Evolutionary conservation across 352 stramenopile genomes (phyloP).

Genomic region (Phytophthora citricola): DNA sequence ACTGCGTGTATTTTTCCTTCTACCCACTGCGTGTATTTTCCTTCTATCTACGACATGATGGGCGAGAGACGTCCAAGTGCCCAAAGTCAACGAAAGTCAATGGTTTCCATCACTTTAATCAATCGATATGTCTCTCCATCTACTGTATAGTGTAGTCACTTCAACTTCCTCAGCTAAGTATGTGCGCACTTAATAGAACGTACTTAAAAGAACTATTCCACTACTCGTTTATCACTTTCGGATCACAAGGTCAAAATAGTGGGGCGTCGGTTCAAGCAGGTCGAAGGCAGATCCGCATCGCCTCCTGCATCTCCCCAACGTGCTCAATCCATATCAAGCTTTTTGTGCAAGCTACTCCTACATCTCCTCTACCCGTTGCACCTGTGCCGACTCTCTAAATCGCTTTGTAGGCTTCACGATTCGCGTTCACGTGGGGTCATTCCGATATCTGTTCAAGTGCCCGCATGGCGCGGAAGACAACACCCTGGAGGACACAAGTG

Average conservation of each 20-base stretch:
- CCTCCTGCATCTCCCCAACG: not conserved
- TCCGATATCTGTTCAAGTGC: not conserved
- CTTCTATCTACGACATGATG: not conserved
- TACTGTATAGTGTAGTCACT: too few species aligned
- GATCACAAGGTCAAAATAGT: conserved; percentile 2
- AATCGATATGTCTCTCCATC: too few species aligned
- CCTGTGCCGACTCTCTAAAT: not conserved
- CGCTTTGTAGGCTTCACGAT: conserved; percentile 10
- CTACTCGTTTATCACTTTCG: not conserved
- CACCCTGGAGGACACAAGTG: conserved; percentile 23
- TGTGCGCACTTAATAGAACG: conserved; percentile 1
- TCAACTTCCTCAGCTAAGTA: not conserved
- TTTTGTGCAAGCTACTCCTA: not conserved
- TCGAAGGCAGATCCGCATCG: conserved; percentile 3
- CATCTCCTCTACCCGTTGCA: conserved; percentile 6
- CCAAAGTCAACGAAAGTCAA: too few species aligned
- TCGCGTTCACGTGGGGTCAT: not conserved
- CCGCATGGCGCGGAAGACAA: conserved; percentile 30
- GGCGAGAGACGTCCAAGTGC: too few species aligned
- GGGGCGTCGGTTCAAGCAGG: conserved; percentile 31
- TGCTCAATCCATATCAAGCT: not conserved
- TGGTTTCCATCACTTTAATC: too few species aligned
- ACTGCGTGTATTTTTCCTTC: too few species aligned
- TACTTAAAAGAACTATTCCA: conserved; percentile 7
- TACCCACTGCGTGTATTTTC: not conserved